Evolutionary conservation across 164 flowering plant genomes (phyloP).

Genomic region (Chimonanthus praecox): DNA sequence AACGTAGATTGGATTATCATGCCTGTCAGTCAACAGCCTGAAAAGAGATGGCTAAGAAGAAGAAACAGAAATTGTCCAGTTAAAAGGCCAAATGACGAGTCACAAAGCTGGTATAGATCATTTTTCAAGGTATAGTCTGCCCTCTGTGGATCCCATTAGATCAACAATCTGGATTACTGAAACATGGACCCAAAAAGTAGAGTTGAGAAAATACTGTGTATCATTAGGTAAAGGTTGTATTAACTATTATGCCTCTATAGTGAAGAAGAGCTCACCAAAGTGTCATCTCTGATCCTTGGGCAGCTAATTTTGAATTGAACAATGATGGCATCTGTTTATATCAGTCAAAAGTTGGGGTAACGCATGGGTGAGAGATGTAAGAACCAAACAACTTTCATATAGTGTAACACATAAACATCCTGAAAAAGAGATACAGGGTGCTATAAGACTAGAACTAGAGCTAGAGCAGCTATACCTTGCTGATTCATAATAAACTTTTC

Average conservation of each 20-base stretch:
- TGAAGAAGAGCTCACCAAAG: slow-evolving; percentile 43
- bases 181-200: background rate
- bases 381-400: background rate
- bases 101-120: background rate
- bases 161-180: background rate
- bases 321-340: slow-evolving; percentile 49
- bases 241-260: background rate
- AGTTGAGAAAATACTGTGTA: too few species aligned
- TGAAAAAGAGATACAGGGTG: background rate
- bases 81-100: background rate
- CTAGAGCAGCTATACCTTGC: slow-evolving; percentile 37
- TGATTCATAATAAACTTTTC: slow-evolving; percentile 30
- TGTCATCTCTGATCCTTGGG: slow-evolving; percentile 57
- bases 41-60: background rate
- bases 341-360: slow-evolving; percentile 9
- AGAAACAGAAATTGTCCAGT: background rate
- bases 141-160: background rate
- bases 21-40: background rate
- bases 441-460: background rate
- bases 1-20: background rate
- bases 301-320: slow-evolving; percentile 84
- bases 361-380: background rate
- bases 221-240: background rate
- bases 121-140: background rate
- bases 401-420: background rate